Evolutionary conservation across 768 basidiomycete genomes (phyloP).

Genomic region (Rhodotorula sphaerocarpa): DNA sequence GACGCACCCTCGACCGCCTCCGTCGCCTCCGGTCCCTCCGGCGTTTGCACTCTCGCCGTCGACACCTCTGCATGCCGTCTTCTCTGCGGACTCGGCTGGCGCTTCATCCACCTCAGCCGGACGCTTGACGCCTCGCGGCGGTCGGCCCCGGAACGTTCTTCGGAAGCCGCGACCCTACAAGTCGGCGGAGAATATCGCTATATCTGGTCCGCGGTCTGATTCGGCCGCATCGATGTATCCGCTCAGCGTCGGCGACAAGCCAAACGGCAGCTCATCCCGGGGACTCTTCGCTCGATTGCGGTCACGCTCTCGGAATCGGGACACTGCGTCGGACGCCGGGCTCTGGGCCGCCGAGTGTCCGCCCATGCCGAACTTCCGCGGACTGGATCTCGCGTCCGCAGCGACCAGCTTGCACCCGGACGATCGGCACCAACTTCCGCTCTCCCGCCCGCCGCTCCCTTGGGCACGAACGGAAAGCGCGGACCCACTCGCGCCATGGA

Average conservation of each 20-base stretch:
- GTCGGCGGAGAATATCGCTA: not conserved
- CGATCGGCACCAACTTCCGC: not conserved
- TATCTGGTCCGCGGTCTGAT: too few relatives aligned
- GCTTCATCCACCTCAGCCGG: not conserved
- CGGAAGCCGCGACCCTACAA: constrained; percentile 16
- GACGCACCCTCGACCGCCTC: not conserved
- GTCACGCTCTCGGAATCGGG: not conserved
- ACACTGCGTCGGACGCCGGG: not conserved
- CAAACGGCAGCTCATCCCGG: constrained; percentile 5
- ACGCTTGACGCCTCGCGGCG: not conserved
- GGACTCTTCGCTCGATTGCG: constrained; percentile 9
- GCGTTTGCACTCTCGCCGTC: not conserved
- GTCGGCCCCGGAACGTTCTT: constrained; percentile 18
- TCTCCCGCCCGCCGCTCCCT: not conserved
- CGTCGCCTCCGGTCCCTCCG: not conserved
- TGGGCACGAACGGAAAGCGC: not conserved
- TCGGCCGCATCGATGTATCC: too few relatives aligned
- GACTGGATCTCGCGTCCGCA: too few relatives aligned
- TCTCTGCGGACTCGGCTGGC: not conserved
- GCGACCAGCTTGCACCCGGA: not conserved
- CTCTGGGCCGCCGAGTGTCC: not conserved
- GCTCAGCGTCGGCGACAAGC: too few relatives aligned
- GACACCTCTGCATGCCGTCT: not conserved
- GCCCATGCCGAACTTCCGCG: not conserved
- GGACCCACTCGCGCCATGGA: not conserved